Base-by-base conservation (phyloP, 495 filamentous ascomycete species). In the Elasticomyces elasticus region DNA sequence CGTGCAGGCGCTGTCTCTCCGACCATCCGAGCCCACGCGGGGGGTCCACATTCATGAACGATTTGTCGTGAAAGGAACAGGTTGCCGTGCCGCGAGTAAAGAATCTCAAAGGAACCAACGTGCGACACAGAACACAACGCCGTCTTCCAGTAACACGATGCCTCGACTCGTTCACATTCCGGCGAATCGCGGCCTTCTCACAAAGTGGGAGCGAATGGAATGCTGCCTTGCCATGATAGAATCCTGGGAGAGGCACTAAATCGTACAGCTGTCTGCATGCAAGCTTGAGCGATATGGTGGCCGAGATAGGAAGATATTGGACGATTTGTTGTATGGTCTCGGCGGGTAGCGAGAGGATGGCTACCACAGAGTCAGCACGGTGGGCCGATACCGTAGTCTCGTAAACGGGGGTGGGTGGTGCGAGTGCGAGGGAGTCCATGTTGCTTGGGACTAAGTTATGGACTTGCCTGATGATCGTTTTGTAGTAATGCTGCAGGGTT, bases 101-200 rank as follows among this genome's bases (percentile, higher is more conserved):
- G 40, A 1, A 37, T 37, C 25, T 6, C 41, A 48, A 33, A 27
- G 41, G 20, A 44, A 23, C 30, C n/a, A 33, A 43, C 28, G 13
- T 11, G 12, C 20, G 41, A 51, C 42, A 54, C 55, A 37, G 49
- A 59, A 45, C 25, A 47, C 20, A 52, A 52, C 1, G 61, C 56
- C 27, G 17, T 49, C 13, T 24, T 40, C 5, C 35, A 23, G 6
- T 47, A 51, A 20, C 54, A 41, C 5, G 30, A 27, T 27, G 15
- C 48, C 51, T 40, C 41, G 37, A 23, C 22, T 49, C 30, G 23
- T 46, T 46, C 20, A 56, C 10, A 13, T 46, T 41, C n/a, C 43
- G 23, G 30, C 25, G 53, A 19, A 28, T n/a, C 12, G 28, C 43
- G n/a, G 1, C 11, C 22, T 35, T 2, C 23, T 54, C 44, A 25